Percentiles rank a stretch among this genome's conserved stretches.
phyloP scores from a whole-genome alignment of 768 basidiomycete genomes.

The Candolleomyces aberdarensis region DNA sequence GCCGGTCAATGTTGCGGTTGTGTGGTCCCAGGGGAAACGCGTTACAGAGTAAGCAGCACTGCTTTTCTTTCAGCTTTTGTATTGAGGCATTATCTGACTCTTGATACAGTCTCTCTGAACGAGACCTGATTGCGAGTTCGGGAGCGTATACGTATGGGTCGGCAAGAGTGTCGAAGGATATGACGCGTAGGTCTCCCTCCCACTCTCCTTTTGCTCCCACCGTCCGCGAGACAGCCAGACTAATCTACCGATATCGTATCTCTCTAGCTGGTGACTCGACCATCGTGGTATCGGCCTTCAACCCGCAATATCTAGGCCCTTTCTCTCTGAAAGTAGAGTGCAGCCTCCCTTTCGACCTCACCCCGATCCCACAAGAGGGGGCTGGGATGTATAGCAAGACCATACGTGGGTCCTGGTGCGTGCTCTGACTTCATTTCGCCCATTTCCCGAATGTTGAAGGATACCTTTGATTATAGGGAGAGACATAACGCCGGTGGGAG shows the following conservation, averaged over 20 bases:
- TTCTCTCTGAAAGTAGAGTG: constrained; percentile 68
- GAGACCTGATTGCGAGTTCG: constrained; percentile 69
- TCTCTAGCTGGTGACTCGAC: constrained; percentile 76
- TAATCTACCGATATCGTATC: not conserved
- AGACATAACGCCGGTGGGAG: constrained; percentile 59
- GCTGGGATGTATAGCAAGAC: constrained; percentile 84
- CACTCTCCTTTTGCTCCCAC: not conserved
- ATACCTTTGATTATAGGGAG: constrained; percentile 40
- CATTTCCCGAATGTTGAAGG: not conserved
- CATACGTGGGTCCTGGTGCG: constrained; percentile 73
- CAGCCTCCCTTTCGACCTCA: constrained; percentile 56
- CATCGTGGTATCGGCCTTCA: constrained; percentile 81
- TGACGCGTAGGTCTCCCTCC: constrained; percentile 44
- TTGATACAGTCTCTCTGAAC: constrained; percentile 50
- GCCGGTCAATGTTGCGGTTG: constrained; percentile 68
- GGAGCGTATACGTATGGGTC: constrained; percentile 82
- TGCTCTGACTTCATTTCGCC: not conserved
- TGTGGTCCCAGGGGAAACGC: constrained; percentile 75
- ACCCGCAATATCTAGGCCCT: constrained; percentile 62
- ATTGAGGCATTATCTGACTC: not conserved
- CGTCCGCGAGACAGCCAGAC: not conserved
- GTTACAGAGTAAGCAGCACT: constrained; percentile 62
- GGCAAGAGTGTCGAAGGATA: constrained; percentile 47
- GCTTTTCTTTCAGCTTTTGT: not conserved
- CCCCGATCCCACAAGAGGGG: constrained; percentile 76